phyloP scores from a whole-genome alignment of 73 alveolate genomes.

The Tetrahymena elliotti region DNA sequence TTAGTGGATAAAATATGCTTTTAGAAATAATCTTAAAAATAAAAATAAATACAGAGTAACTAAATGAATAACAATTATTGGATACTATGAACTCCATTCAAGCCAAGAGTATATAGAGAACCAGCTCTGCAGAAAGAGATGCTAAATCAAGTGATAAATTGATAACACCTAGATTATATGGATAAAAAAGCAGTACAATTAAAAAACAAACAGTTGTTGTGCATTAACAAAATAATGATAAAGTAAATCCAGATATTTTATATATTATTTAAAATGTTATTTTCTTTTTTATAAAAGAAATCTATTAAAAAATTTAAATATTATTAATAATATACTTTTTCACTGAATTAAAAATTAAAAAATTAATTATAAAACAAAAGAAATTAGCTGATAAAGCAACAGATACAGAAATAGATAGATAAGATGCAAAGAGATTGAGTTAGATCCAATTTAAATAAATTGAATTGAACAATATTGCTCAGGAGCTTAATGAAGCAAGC shows the following conservation, averaged over 20 bases:
- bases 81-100: not conserved
- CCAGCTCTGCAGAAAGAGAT: not conserved
- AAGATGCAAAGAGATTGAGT: slow-evolving; percentile 26
- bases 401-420: slow-evolving; percentile 38
- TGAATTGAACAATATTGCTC: slow-evolving; percentile 5
- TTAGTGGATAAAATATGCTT: not conserved
- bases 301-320: no score
- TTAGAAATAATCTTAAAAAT: not conserved
- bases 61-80: not conserved
- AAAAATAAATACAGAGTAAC: not conserved
- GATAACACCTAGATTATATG: not conserved
- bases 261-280: no score
- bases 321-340: no score
- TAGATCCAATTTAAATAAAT: not conserved
- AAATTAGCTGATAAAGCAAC: slow-evolving; percentile 18
- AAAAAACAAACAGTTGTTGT: not conserved
- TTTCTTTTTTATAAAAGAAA: no score
- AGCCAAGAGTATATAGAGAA: not conserved
- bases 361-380: not conserved
- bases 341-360: not conserved
- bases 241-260: not conserved
- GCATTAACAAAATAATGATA: not conserved
- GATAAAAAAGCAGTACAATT: not conserved
- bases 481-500: slow-evolving; percentile 19
- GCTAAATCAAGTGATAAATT: not conserved